Evolutionary conservation across 352 stramenopile genomes (phyloP), one percentile per base, ranked within the genome.

Genomic region (Lagenidium giganteum): DNA sequence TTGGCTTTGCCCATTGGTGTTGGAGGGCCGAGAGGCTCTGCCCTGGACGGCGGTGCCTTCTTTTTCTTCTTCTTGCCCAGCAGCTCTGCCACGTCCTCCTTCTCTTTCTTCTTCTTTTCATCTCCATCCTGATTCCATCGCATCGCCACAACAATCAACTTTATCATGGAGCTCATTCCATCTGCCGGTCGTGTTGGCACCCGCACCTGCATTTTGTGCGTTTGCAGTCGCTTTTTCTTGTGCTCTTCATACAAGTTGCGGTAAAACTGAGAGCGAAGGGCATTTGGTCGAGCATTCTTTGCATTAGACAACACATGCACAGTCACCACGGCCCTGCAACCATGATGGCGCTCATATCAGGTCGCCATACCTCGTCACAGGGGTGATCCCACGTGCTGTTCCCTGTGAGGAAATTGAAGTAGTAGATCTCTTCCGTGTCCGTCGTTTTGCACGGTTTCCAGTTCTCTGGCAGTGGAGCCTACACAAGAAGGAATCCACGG

Each of bases 361-460:
- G n/a, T n/a, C n/a, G n/a, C n/a, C n/a, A n/a, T 23, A 79, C 73
- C 56, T 96, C 89, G 56, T 98, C 92, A 50, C 87, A 97, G 1
- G 92, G 92, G 48, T 98, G 92, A 47, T 98, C 91, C 92, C 92
- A 98, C 26, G 88, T 97, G 59, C 77, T 95, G 59, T 96, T 82
- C 4, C 92, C 91, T 8, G 65, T 72, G 12, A 76, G 66, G 54
- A 98, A 97, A 61, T 97, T 97, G 61, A 97, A 97, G 62, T 98
- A 98, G 61, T 97, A 98, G 48, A 98, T 96, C 59, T 98, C 93
- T 25, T 96, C 86, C 42, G 93, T 97, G 62, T 97, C 87, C 12
- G 82, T 95, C 21, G 87, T 97, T 64, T 97, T 97, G 65, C 91
- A 97, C 11, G 91, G 89, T 62, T 98, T 98, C 93, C 93, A 98